Percentiles rank a stretch among this genome's conserved stretches.
Conservation (phyloP, 139 green algal genomes). For the Haematococcus sp. region DNA sequence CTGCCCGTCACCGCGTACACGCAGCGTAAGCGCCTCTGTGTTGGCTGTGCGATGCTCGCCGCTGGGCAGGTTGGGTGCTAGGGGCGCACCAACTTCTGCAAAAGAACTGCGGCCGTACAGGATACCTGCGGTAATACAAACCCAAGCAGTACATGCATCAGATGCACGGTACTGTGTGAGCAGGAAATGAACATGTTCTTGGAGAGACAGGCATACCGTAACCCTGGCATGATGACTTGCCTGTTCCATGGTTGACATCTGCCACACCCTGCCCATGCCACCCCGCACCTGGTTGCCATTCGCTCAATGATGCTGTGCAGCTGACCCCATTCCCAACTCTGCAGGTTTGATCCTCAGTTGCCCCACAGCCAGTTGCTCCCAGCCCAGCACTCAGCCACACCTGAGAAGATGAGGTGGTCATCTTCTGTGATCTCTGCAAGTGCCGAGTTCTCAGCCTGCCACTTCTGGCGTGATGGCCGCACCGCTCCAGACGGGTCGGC, state of each 20-base stretch:
- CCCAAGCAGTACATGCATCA: not conserved
- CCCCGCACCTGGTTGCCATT: too few species aligned
- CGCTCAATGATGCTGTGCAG: too few species aligned
- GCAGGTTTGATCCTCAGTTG: too few species aligned
- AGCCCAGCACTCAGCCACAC: too few species aligned
- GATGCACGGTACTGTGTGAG: too few species aligned
- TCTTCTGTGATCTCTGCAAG: conserved; percentile 51
- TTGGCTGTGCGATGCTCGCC: conserved; percentile 49
- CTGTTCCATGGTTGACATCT: too few species aligned
- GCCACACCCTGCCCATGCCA: too few species aligned
- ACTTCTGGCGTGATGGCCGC: conserved; percentile 6
- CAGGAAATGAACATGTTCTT: too few species aligned
- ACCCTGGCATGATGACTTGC: too few species aligned
- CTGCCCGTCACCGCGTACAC: conserved; percentile 79
- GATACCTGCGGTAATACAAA: conserved; percentile 37
- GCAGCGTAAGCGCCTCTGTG: conserved; percentile 81
- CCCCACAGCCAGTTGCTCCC: too few species aligned
- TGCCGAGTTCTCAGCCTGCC: conserved; percentile 19
- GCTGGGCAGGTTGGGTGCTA: conserved; percentile 37
- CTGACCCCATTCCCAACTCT: too few species aligned
- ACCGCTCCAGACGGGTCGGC: not conserved
- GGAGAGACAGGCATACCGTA: too few species aligned
- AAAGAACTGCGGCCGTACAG: conserved; percentile 54
- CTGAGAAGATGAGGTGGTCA: conserved; percentile 70
- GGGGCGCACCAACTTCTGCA: conserved; percentile 59